Evolutionary conservation across 805 yeast genomes (phyloP).

Genomic region (Starmerella stellata): DNA sequence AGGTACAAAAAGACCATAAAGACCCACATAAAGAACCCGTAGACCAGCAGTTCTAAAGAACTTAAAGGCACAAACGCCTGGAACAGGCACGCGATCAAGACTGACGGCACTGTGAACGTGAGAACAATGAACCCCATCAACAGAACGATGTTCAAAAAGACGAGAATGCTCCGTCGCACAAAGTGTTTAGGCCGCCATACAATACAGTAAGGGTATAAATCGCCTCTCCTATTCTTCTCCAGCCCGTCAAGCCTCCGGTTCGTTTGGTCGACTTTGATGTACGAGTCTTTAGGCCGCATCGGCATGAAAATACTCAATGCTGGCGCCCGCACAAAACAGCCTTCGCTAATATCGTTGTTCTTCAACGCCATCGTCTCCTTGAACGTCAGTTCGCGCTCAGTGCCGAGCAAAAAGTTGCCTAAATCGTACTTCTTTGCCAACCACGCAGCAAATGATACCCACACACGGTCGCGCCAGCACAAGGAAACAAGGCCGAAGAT

Average conservation of each 20-base stretch:
- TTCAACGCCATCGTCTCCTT: constrained; percentile 26
- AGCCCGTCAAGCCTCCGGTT: constrained; percentile 42
- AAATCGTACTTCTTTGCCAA: constrained; percentile 10
- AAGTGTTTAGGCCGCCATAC: constrained; percentile 80
- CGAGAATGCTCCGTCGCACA: constrained; percentile 37
- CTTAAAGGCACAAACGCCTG: background rate
- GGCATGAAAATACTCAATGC: constrained; percentile 46
- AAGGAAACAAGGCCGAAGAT: constrained; percentile 31
- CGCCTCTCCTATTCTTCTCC: constrained; percentile 26
- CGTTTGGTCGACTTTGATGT: constrained; percentile 66
- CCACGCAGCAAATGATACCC: constrained; percentile 12
- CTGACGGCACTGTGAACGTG: background rate
- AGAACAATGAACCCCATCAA: background rate
- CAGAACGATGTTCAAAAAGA: constrained; percentile 19
- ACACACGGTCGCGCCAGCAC: constrained; percentile 28
- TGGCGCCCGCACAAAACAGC: constrained; percentile 72
- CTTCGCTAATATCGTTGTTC: constrained; percentile 54
- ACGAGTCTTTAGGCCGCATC: constrained; percentile 46
- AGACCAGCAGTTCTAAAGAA: background rate
- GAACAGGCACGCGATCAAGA: background rate
- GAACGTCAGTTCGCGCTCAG: constrained; percentile 27
- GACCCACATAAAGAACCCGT: background rate
- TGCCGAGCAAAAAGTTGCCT: constrained; percentile 26
- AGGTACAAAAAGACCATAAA: background rate
- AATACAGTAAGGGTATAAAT: constrained; percentile 37